Evolutionary conservation across 2,329 filamentous ascomycete species (phyloP), one percentile per base, ranked within the genome.

Genomic region (Fusarium euwallaceae): DNA sequence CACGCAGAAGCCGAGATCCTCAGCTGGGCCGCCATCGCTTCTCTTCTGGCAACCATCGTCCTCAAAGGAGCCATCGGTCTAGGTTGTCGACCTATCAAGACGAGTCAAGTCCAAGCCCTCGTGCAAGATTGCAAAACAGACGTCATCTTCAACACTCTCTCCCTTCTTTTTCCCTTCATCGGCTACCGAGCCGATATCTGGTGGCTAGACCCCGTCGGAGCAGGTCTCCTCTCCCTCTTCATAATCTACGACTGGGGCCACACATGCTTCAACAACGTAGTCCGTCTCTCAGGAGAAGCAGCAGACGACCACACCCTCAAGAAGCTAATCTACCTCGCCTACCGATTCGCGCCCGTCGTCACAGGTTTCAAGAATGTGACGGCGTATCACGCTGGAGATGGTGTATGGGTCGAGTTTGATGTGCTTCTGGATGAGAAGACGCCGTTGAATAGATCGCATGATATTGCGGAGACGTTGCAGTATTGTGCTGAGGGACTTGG

Each of bases 141-240:
- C 77, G 93, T 97, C 11, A 90, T 97, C 22, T 97, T 97, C 88
- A 97, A 97, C 84, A 91, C 90, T 0, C 94, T 96, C 75, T 95
- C 92, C 53, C 94, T 97, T 77, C 88, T 96, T n/a, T 97, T 97
- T 78, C 95, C 95, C 0, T 87, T 97, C 1, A 79, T 93, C 60
- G 92, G 92, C 8, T 85, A 88, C 74, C 84, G 88, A 59, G 84
- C 88, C 5, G 79, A 88, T 27, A 77, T 92, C 16, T 93, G 92
- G 91, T 93, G 91, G 91, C 85, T 93, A 16, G 92, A 93, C 78
- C 84, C 86, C 7, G 84, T 88, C 0, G 92, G 91, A 64, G 92
- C 91, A 4, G 87, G 88, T 0, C 76, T 92, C 0, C 84, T 93
- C 0, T 92, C 91, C 0, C 81, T 92, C 6, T 92, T 88, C 83